phyloP scores from a whole-genome alignment of 116 monocot species.

The Trichopus zeylanicus region DNA sequence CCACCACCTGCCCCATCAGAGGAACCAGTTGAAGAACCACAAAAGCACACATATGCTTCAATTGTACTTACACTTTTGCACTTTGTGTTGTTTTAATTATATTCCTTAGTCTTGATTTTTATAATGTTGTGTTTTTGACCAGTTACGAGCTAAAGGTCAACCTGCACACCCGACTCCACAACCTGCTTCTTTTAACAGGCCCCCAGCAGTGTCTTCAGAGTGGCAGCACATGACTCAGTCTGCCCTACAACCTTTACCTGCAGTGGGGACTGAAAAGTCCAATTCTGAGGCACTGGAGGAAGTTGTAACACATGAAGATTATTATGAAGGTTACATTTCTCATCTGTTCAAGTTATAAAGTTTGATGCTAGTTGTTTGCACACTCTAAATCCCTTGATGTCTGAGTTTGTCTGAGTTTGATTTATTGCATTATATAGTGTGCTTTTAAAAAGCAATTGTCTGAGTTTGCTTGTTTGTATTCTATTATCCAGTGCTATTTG shows the following conservation, averaged over 20 bases:
- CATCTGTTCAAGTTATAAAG: background rate
- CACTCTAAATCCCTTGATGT: no score
- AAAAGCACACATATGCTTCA: slow-evolving; percentile 84
- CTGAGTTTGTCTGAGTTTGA: no score
- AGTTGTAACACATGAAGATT: slow-evolving; percentile 34
- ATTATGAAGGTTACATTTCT: slow-evolving; percentile 54
- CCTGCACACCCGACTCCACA: slow-evolving; percentile 12
- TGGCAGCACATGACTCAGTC: slow-evolving; percentile 19
- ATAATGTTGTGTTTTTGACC: slow-evolving; percentile 4
- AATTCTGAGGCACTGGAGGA: slow-evolving; percentile 36
- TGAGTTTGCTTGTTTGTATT: no score
- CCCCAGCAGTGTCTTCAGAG: slow-evolving; percentile 18
- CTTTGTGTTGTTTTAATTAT: background rate
- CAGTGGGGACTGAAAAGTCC: slow-evolving; percentile 28
- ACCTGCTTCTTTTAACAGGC: slow-evolving; percentile 27
- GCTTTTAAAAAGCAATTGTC: no score
- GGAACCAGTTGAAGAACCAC: slow-evolving; percentile 38
- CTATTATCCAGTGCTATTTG: no score
- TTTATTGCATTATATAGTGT: no score
- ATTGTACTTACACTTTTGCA: slow-evolving; percentile 30
- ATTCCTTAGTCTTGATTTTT: background rate
- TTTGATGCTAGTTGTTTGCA: no score
- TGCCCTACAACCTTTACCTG: slow-evolving; percentile 8
- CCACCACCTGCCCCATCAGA: slow-evolving; percentile 24
- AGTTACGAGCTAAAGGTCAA: slow-evolving; percentile 59